A percentile compares a stretch with the other conserved stretches of the same genome.
Conservation (phyloP, 805 yeast genomes). For the Ogataea ganodermae region DNA sequence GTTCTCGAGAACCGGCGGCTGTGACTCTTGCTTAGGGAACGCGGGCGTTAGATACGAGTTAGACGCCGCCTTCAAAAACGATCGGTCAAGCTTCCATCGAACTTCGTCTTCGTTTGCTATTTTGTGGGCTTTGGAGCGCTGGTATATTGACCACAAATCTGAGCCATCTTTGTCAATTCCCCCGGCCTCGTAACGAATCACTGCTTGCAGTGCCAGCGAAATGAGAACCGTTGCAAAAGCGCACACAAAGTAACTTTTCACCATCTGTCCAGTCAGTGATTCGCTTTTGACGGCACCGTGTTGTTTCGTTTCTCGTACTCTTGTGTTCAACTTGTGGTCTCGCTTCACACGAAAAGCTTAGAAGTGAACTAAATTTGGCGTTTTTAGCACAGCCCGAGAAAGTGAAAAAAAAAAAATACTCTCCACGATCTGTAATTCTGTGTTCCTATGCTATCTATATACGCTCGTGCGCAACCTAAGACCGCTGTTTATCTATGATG, state of each 20-base stretch:
- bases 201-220: background rate
- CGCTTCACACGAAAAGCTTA: background rate
- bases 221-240: background rate
- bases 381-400: slow-evolving; percentile 1
- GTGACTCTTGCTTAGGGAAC: slow-evolving; percentile 24
- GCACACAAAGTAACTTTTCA: background rate
- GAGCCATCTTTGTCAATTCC: slow-evolving; percentile 1
- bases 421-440: background rate
- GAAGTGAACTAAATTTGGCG: background rate
- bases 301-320: background rate
- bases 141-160: slow-evolving; percentile 16
- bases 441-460: background rate
- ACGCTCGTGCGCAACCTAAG: background rate
- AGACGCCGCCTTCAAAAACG: slow-evolving; percentile 38
- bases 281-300: background rate
- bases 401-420: background rate
- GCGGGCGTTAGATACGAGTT: slow-evolving; percentile 40
- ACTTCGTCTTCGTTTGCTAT: slow-evolving; percentile 17
- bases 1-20: slow-evolving; percentile 54
- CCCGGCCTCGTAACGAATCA: background rate
- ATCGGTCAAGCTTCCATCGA: slow-evolving; percentile 11
- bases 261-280: background rate
- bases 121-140: slow-evolving; percentile 12
- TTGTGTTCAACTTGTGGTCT: background rate
- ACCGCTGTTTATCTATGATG: slow-evolving; percentile 28